Percentiles rank a stretch among this genome's conserved stretches.
These are phyloP conservation scores for Hyphodiscus sp. DNA, from an alignment of 2,329 filamentous ascomycete genomes.

Conservation along the genomic window DNA sequence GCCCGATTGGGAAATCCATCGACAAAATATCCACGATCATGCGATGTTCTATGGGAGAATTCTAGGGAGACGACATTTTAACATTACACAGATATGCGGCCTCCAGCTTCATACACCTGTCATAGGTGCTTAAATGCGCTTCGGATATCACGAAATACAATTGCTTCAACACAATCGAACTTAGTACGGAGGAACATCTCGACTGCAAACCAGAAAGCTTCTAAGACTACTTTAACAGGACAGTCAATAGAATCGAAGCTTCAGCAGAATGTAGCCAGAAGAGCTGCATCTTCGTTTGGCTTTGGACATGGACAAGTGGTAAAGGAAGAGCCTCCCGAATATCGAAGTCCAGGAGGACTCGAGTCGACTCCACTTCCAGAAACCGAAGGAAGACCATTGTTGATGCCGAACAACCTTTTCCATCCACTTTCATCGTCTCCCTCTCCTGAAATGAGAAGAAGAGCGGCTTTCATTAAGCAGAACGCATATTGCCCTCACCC, in stretches of 20 bases:
- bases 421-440: slow-evolving; percentile 88
- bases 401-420: slow-evolving; percentile 72
- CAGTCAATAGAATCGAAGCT: slow-evolving; percentile 5
- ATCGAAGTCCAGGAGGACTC: slow-evolving; percentile 17
- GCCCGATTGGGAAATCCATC: not conserved
- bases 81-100: slow-evolving; percentile 15
- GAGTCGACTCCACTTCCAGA: slow-evolving; percentile 17
- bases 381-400: slow-evolving; percentile 22
- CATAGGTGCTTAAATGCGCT: slow-evolving; percentile 27
- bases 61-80: not conserved
- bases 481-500: slow-evolving; percentile 93
- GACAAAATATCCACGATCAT: slow-evolving; percentile 3
- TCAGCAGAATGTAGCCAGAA: slow-evolving; percentile 13
- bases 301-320: slow-evolving; percentile 17
- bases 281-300: slow-evolving; percentile 17
- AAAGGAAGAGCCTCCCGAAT: slow-evolving; percentile 23
- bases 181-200: slow-evolving; percentile 20
- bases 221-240: slow-evolving; percentile 10
- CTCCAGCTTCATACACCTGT: slow-evolving; percentile 27
- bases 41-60: not conserved
- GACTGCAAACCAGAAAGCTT: slow-evolving; percentile 13
- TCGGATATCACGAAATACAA: slow-evolving; percentile 9
- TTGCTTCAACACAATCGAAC: slow-evolving; percentile 11
- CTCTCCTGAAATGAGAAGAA: slow-evolving; percentile 76
- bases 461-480: slow-evolving; percentile 85